Evolutionary conservation across 306 rosid genomes (phyloP).

Genomic region (Luffa aegyptiaca): DNA sequence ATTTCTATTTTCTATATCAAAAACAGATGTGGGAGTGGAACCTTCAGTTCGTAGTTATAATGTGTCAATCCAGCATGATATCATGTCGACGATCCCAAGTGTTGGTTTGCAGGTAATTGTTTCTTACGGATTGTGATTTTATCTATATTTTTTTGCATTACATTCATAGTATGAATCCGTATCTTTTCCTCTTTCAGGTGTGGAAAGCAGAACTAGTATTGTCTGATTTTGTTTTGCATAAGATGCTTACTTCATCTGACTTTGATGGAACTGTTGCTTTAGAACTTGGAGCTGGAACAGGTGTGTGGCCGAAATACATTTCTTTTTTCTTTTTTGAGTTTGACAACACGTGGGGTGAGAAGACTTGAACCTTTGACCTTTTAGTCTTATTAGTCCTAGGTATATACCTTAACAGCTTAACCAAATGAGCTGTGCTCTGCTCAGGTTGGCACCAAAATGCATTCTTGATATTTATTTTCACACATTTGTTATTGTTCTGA

Average conservation of each 20-base stretch:
- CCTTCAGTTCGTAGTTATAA: constrained; percentile 10
- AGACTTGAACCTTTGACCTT: no score
- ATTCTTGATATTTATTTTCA: not conserved
- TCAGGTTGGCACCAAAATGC: not conserved
- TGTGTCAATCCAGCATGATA: constrained; percentile 55
- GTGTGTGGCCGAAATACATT: constrained; percentile 18
- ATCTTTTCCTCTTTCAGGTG: constrained; percentile 29
- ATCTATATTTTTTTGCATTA: not conserved
- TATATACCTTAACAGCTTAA: no score
- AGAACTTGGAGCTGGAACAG: constrained; percentile 93
- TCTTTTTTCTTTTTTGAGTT: no score
- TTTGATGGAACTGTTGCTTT: constrained; percentile 45
- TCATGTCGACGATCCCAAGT: constrained; percentile 68
- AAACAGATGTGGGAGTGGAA: constrained; percentile 15
- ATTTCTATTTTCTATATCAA: not conserved
- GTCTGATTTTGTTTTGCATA: constrained; percentile 73
- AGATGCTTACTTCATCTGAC: constrained; percentile 45
- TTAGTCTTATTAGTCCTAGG: no score
- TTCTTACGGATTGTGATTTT: not conserved
- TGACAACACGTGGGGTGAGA: no score
- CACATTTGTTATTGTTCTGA: not conserved
- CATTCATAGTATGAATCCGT: not conserved
- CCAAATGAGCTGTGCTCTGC: no score
- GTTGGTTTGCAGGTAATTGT: constrained; percentile 80
- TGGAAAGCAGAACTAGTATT: constrained; percentile 76